Evolutionary conservation across 2,329 filamentous ascomycete genomes (phyloP).

Genomic region (Colletotrichum nymphaeae): DNA sequence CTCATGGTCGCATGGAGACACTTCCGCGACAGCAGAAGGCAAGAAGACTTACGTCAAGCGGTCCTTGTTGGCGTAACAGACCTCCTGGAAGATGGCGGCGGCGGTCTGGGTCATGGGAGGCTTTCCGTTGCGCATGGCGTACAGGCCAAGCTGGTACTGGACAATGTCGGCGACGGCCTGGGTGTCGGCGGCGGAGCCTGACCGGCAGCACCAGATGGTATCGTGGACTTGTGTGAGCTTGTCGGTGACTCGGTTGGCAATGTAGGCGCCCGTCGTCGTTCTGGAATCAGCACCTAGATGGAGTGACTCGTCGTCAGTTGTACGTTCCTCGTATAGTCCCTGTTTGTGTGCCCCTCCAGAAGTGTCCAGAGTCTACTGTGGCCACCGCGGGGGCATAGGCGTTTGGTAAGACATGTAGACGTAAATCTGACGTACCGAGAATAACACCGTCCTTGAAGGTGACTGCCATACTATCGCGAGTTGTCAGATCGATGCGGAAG

Average conservation of each 20-base stretch:
- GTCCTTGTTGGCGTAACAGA: conserved; percentile 99
- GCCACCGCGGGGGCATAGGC: too few relatives aligned
- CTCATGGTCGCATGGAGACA: background rate
- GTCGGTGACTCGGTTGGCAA: conserved; percentile 98
- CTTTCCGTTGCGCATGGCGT: conserved; percentile 90
- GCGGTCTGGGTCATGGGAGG: conserved; percentile 94
- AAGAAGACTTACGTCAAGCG: conserved; percentile 75
- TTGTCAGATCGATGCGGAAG: conserved; percentile 40
- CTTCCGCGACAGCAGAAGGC: background rate
- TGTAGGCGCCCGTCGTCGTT: conserved; percentile 97
- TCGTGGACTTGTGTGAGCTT: conserved; percentile 99
- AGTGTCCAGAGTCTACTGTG: background rate
- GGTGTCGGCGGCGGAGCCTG: conserved; percentile 96
- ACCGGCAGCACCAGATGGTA: conserved; percentile 99
- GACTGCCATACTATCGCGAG: conserved; percentile 86
- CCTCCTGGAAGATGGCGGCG: conserved; percentile 95
- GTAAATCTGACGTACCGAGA: conserved; percentile 66
- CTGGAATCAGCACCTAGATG: conserved; percentile 86
- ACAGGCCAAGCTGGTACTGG: conserved; percentile 94
- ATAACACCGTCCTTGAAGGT: conserved; percentile 99
- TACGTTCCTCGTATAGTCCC: background rate
- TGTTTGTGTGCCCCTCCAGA: background rate
- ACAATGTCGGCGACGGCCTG: conserved; percentile 99
- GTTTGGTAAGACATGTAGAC: background rate
- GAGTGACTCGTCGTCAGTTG: background rate